These are phyloP conservation scores for Eimeria sp. DNA, from an alignment of 169 alveolate genomes.

Conservation along the genomic window DNA sequence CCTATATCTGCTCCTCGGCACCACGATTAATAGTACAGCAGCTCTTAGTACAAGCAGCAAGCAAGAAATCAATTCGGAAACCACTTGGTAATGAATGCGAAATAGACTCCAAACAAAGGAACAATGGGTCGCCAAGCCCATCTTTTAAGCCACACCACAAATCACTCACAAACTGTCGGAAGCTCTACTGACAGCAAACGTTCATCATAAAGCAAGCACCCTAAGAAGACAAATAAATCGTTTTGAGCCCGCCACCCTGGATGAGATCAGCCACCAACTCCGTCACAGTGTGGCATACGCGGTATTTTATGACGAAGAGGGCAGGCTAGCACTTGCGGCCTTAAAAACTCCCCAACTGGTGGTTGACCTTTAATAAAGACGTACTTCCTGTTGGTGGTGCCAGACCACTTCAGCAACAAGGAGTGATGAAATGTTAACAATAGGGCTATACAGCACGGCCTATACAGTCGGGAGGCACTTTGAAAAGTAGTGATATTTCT, in stretches of 20 bases:
- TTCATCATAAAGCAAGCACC: background rate
- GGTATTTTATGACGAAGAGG: background rate
- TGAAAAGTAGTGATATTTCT: background rate
- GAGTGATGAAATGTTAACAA: background rate
- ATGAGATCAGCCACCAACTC: background rate
- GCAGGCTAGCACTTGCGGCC: background rate
- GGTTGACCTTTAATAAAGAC: background rate
- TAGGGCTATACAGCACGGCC: background rate
- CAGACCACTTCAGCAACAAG: background rate
- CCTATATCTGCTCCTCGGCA: background rate
- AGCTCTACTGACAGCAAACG: background rate
- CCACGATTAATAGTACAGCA: background rate
- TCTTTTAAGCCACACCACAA: background rate
- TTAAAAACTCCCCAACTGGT: background rate
- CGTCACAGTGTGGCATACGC: background rate
- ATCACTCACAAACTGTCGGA: slow-evolving; percentile 12
- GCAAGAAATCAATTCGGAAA: background rate
- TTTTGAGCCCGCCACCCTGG: background rate
- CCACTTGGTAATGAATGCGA: background rate
- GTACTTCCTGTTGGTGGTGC: background rate
- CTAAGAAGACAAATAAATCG: no score
- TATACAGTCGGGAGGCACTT: background rate
- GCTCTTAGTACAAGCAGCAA: background rate
- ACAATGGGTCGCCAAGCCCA: background rate
- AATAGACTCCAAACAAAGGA: background rate